Evolutionary conservation across 257 asterid genomes (phyloP), one percentile per base, ranked within the genome.

Genomic region (Solanum peruvianum): DNA sequence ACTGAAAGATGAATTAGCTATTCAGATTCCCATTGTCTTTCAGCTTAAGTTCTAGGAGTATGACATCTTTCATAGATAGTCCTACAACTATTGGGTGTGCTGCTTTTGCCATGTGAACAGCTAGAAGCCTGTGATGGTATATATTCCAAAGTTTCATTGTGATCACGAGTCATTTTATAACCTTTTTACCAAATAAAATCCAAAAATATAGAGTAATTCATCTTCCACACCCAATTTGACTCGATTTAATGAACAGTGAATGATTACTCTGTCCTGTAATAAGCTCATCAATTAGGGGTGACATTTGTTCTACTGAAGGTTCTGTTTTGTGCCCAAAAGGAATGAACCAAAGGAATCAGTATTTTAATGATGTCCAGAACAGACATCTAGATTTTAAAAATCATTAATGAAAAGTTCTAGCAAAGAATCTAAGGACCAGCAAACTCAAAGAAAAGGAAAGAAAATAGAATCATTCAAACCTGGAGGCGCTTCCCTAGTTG

Each of bases 401-500:
- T 81, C 69, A 31, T 81, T 81, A 27, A 81, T 29, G 69, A 29
- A 20, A 47, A 81, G 69, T 47, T 81, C 85, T 29, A 81, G 69
- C 20, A 47, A 66, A 81, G 69, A 49, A 81, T 49, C 29, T 33
- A 81, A 21, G 25, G 44, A 81, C 29, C 2, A 4, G 20, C 45
- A 49, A 81, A 52, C 45, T 81, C 69, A n/a, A 42, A 49, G 78
- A 85, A 82, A 23, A 15, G 29, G 60, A 84, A 87, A 76, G 87
- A 86, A 66, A 73, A 45, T 11, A 84, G 81, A 87, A 69, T 85
- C 81, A 44, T 44, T 81, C 76, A 27, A 81, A 96, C 99, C 99
- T 97, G 99, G 82, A 97, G 98, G 83, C 99, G 98, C 92, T 97
- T 97, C 84, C 99, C 99, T 15, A 97, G 94, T 92, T 97, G 99